Percentiles rank a stretch among this genome's conserved stretches.
These are phyloP conservation scores for Vitis labrusca DNA, from an alignment of 164 flowering plant species.

Conservation along the genomic window DNA sequence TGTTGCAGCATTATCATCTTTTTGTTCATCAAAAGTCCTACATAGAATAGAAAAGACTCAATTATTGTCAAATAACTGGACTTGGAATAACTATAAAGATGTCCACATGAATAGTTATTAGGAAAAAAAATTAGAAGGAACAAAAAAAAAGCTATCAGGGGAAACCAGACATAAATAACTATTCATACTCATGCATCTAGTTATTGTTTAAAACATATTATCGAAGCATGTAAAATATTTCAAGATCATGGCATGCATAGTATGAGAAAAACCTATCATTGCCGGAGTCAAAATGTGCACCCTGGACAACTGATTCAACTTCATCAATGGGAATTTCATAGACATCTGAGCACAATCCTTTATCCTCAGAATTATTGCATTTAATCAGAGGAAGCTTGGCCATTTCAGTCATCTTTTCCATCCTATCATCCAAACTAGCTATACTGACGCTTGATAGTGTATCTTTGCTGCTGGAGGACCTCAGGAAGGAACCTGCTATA, in stretches of 20 bases:
- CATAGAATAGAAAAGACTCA: background rate
- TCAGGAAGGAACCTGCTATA: constrained; percentile 19
- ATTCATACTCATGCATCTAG: too few relatives aligned
- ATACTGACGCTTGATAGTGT: constrained; percentile 19
- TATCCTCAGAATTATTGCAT: constrained; percentile 14
- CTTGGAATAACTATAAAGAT: too few relatives aligned
- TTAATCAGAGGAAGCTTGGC: constrained; percentile 16
- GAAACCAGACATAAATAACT: too few relatives aligned
- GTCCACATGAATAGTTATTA: too few relatives aligned
- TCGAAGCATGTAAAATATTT: background rate
- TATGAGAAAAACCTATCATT: constrained; percentile 10
- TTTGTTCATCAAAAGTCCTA: constrained; percentile 8
- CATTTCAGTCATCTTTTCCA: constrained; percentile 2
- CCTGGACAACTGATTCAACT: constrained; percentile 12
- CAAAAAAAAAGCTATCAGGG: too few relatives aligned
- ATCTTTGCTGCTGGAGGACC: constrained; percentile 21
- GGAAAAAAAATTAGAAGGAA: too few relatives aligned
- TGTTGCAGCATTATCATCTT: constrained; percentile 12
- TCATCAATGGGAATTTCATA: constrained; percentile 11
- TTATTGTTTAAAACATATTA: too few relatives aligned
- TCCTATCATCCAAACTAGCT: constrained; percentile 16
- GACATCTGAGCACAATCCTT: constrained; percentile 6
- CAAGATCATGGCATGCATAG: background rate
- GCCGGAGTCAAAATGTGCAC: constrained; percentile 4
- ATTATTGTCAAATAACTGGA: background rate